phyloP scores from a whole-genome alignment of 345 rosid species.

The Eucalyptus microcorys region DNA sequence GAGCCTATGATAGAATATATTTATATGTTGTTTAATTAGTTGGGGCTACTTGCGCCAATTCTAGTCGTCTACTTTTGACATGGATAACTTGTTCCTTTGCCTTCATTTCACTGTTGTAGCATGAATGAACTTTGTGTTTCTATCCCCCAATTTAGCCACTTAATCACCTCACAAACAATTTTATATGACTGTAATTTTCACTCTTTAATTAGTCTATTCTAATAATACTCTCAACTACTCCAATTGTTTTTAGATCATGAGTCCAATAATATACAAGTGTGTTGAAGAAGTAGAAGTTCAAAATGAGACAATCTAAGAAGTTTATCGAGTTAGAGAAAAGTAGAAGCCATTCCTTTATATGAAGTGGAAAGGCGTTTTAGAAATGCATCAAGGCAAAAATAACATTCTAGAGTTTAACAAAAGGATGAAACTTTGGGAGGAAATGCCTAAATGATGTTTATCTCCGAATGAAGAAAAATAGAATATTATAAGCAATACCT shows the following conservation, averaged over 20 bases:
- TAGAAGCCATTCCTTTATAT: not conserved
- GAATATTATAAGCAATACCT: not conserved
- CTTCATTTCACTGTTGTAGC: not conserved
- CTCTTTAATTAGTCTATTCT: not conserved
- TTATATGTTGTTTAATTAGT: too few relatives aligned
- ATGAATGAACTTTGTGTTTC: not conserved
- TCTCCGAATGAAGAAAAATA: not conserved
- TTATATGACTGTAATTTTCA: not conserved
- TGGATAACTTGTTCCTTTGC: not conserved
- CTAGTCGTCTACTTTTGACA: not conserved
- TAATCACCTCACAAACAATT: not conserved
- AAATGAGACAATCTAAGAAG: not conserved
- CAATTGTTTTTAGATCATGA: not conserved
- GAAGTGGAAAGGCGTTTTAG: not conserved
- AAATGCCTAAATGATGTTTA: not conserved
- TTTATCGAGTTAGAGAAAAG: not conserved
- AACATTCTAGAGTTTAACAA: not conserved
- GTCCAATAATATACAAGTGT: not conserved
- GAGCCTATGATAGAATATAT: not conserved
- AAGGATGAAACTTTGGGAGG: not conserved
- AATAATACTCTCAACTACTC: not conserved
- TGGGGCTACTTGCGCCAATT: not conserved
- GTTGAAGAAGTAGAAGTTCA: not conserved
- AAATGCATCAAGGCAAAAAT: not conserved
- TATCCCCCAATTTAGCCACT: not conserved